Percentiles rank a stretch among this genome's conserved stretches.
Evolutionary conservation across 345 rosid species (phyloP).

Genomic region (Kernera saxatilis): DNA sequence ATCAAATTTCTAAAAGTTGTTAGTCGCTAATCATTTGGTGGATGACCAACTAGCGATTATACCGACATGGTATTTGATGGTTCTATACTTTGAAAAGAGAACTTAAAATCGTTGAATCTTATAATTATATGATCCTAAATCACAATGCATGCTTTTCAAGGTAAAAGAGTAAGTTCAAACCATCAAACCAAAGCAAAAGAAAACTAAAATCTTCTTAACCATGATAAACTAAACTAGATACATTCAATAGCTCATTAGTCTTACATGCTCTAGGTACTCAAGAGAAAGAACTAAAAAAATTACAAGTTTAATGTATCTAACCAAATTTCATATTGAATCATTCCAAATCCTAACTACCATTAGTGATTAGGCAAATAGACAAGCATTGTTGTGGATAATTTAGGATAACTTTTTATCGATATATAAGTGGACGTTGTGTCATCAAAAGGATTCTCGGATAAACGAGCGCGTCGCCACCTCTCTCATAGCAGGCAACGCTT

Average conservation of each 20-base stretch:
- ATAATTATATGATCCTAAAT: neutral
- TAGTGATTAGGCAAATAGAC: neutral
- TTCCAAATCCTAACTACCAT: neutral
- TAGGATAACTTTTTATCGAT: too few species aligned
- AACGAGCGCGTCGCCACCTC: too few species aligned
- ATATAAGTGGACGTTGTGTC: too few species aligned
- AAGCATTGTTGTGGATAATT: neutral
- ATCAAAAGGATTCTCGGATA: too few species aligned
- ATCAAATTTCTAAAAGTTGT: neutral
- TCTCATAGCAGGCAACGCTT: too few species aligned
- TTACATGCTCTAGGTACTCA: neutral
- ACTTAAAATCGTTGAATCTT: neutral
- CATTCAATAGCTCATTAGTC: neutral
- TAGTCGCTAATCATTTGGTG: neutral
- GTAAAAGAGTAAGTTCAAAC: neutral
- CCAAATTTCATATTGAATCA: neutral
- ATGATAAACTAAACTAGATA: neutral
- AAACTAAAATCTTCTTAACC: neutral
- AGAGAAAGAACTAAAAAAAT: neutral
- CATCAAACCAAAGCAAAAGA: neutral
- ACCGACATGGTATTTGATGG: neutral
- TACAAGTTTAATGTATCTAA: too few species aligned
- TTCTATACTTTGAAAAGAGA: neutral
- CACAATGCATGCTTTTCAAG: neutral
- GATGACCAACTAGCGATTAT: neutral